A percentile compares a stretch with the other conserved stretches of the same genome.
Conservation (phyloP, 2,329 filamentous ascomycete species). For the Sporothrix dimorphospora region DNA sequence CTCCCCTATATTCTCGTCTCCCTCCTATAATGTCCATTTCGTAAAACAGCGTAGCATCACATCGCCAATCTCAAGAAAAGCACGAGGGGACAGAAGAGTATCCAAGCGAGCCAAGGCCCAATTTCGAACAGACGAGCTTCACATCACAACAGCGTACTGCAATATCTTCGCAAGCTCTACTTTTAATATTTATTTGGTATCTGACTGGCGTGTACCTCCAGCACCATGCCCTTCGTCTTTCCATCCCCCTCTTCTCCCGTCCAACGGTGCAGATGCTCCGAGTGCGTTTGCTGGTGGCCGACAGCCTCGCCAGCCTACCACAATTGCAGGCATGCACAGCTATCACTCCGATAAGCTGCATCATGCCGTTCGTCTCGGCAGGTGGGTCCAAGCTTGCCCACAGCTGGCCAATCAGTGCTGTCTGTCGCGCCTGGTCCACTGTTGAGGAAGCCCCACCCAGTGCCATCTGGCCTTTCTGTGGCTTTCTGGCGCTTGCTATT, state of each 20-base stretch:
- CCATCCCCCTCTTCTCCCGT: not conserved
- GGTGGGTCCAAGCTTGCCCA: conserved; percentile 11
- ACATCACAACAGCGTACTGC: not conserved
- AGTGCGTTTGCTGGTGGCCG: not conserved
- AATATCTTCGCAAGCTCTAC: not conserved
- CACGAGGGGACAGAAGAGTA: not conserved
- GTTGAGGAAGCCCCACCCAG: not conserved
- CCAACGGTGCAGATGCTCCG: not conserved
- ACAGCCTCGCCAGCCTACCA: conserved; percentile 20
- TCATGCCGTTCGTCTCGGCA: not conserved
- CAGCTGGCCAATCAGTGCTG: not conserved
- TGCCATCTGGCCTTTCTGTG: conserved; percentile 23
- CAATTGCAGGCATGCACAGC: conserved; percentile 15
- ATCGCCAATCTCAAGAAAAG: not conserved
- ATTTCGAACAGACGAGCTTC: not conserved
- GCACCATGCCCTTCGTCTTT: not conserved
- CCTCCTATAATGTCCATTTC: not conserved
- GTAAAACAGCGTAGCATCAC: not conserved
- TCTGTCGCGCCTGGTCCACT: not conserved
- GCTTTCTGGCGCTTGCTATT: conserved; percentile 3
- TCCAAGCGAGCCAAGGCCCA: not conserved
- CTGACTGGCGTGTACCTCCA: not conserved
- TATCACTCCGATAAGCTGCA: conserved; percentile 16
- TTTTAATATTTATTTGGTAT: not conserved
- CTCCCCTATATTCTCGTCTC: too few species aligned